A percentile compares a stretch with the other conserved stretches of the same genome.
phyloP scores from a whole-genome alignment of 225 moss, liverwort and hornwort species.

The Anthoceros angustus region DNA sequence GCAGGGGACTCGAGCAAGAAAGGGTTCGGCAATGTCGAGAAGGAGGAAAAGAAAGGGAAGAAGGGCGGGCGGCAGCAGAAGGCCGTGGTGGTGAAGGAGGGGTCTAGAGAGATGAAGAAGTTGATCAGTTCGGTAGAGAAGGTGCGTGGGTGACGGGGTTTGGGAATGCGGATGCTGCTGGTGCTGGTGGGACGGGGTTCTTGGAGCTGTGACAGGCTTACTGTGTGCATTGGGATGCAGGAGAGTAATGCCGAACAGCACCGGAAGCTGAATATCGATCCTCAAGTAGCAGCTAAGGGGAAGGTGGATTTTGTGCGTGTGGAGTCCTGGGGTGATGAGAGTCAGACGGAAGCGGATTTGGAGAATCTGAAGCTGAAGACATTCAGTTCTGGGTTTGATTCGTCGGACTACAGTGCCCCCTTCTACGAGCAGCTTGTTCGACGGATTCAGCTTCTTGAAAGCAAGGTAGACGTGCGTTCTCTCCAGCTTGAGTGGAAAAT shows the following conservation, averaged over 20 bases:
- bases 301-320: conserved; percentile 93
- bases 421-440: conserved; percentile 95
- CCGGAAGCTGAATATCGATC: conserved; percentile 56
- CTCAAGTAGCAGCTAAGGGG: conserved; percentile 52
- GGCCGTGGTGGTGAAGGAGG: not conserved
- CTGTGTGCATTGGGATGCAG: conserved; percentile 14
- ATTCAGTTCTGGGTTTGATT: conserved; percentile 75
- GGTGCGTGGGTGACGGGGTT: not conserved
- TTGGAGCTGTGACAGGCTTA: not conserved
- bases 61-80: not conserved
- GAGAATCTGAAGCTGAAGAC: conserved; percentile 80
- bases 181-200: too few species aligned
- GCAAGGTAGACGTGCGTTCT: conserved; percentile 36
- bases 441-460: conserved; percentile 84
- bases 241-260: conserved; percentile 44
- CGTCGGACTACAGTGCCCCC: conserved; percentile 28
- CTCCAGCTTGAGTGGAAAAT: not conserved
- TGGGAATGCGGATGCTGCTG: too few species aligned
- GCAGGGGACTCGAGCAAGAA: not conserved
- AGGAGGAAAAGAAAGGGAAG: not conserved
- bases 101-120: not conserved
- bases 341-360: conserved; percentile 45
- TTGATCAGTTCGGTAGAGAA: not conserved
- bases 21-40: not conserved
- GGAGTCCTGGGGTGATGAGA: conserved; percentile 69